Conservation (phyloP, 2,329 filamentous ascomycete genomes). For the Ilyonectria mors-panacis region DNA sequence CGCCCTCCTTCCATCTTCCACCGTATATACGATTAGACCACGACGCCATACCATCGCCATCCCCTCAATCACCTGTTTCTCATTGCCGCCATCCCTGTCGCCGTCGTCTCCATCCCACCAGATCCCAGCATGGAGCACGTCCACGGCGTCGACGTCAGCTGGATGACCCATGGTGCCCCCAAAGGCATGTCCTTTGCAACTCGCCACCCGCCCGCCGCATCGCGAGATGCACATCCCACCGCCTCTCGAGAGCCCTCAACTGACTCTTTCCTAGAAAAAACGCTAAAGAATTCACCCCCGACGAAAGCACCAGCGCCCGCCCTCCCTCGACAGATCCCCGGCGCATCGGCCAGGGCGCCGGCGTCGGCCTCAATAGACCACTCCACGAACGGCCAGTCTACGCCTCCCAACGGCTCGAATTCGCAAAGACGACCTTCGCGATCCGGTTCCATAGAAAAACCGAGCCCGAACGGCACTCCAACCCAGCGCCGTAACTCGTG, state of each 20-base stretch:
- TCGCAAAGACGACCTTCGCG: conserved; percentile 49
- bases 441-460: conserved; percentile 56
- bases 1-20: conserved; percentile 4
- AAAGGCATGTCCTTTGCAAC: conserved; percentile 74
- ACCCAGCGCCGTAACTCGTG: conserved; percentile 81
- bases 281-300: conserved; percentile 49
- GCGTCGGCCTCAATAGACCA: conserved; percentile 44
- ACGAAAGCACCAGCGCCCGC: conserved; percentile 47
- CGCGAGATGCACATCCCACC: conserved; percentile 34
- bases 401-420: conserved; percentile 44
- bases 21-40: conserved; percentile 2
- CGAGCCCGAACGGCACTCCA: conserved; percentile 51
- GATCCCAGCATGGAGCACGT: conserved; percentile 79
- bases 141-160: conserved; percentile 88
- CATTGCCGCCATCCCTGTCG: conserved; percentile 30
- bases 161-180: conserved; percentile 85
- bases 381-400: conserved; percentile 42
- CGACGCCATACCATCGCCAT: neutral
- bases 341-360: conserved; percentile 47
- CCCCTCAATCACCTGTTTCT: conserved; percentile 14
- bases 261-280: conserved; percentile 48
- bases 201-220: conserved; percentile 42
- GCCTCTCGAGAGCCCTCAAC: conserved; percentile 13
- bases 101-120: conserved; percentile 17
- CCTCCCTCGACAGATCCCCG: conserved; percentile 53